Conservation (phyloP, 768 basidiomycete species). For the Mycena floridula region DNA sequence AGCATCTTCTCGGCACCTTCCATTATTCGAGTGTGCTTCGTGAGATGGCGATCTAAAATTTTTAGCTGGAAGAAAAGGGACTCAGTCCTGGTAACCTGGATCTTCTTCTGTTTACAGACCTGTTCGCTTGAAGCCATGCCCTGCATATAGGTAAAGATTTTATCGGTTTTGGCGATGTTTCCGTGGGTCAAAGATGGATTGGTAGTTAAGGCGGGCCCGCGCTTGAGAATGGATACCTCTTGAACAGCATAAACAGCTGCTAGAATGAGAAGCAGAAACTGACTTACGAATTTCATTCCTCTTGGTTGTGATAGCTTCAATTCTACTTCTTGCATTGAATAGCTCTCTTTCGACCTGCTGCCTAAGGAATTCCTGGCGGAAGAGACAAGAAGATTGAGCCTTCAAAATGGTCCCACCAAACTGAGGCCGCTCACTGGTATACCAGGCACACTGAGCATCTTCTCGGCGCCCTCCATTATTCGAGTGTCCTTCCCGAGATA, state of each 20-base stretch:
- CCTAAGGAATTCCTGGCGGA: slow-evolving; percentile 47
- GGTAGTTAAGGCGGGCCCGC: no score
- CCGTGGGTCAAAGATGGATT: slow-evolving; percentile 12
- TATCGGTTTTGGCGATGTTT: slow-evolving; percentile 10
- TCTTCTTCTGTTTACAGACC: slow-evolving; percentile 21
- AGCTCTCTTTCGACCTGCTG: slow-evolving; percentile 80
- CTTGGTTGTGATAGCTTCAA: slow-evolving; percentile 59
- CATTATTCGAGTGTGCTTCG: slow-evolving; percentile 75
- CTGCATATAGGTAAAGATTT: slow-evolving; percentile 36
- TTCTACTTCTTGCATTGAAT: slow-evolving; percentile 67
- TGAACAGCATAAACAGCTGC: neutral
- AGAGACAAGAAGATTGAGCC: slow-evolving; percentile 7
- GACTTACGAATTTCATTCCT: no score
- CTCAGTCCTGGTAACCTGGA: neutral
- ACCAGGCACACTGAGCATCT: slow-evolving; percentile 69
- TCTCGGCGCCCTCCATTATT: slow-evolving; percentile 91
- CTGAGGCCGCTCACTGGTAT: slow-evolving; percentile 35
- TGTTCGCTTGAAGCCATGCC: slow-evolving; percentile 40
- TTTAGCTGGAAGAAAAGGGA: slow-evolving; percentile 45
- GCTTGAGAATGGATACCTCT: slow-evolving; percentile 3
- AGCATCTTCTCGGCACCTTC: slow-evolving; percentile 91
- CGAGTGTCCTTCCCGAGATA: slow-evolving; percentile 73
- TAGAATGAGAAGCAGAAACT: slow-evolving; percentile 15
- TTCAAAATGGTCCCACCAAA: slow-evolving; percentile 7
- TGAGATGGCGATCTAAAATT: slow-evolving; percentile 60